Base-by-base conservation (phyloP, 1,284 basidiomycete species). In the Malassezia yamatoensis region DNA sequence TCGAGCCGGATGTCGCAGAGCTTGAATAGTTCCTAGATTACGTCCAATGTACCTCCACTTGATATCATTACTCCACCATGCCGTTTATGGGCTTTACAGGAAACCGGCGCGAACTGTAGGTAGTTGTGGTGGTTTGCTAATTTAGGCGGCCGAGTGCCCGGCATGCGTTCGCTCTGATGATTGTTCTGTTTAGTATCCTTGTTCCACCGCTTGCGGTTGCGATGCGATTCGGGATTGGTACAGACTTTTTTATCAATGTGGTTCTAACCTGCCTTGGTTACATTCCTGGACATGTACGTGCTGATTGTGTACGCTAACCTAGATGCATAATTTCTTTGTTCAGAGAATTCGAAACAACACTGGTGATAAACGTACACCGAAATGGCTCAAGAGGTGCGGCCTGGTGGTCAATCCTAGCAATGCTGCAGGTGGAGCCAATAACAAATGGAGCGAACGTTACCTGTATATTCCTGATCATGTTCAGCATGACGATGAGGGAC, bases 211-310 rank as follows among this genome's bases (percentile, higher is more conserved):
- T 73, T 9, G 93, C 93, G 60, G 90, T 98, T 39, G 87, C 89
- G 33, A 85, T 89, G 29, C 82, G 93, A 54, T 98, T 98, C 77
- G 93, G 93, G 29, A 83, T 96, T 65, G 90, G 89, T 5, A 78
- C 77, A 41, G 93, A 96, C 76, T 93, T 96, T 76, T 91, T 87
- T 81, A 78, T 96, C 68, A 98, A 98, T 76, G 76, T 90, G 16
- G 70, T 96, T 65, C 77, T 93, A 49, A 94, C 90, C 33, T 82
- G 96, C 57, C 85, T 83, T 72, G 93, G 93, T 29, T 72, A 71
- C 52, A 64, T 72, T 57, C 67, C 61, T 9, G 58, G 60, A 52
- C 88, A 90, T 71, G 81, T 56, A 51, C 46, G 53, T 55, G 7
- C 5, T 29, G 13, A 7, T 15, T 15, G 11, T 7, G 8, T 38